Evolutionary conservation across 2,329 filamentous ascomycete genomes (phyloP), one percentile per base, ranked within the genome.

Genomic region (Nothophoma quercina): DNA sequence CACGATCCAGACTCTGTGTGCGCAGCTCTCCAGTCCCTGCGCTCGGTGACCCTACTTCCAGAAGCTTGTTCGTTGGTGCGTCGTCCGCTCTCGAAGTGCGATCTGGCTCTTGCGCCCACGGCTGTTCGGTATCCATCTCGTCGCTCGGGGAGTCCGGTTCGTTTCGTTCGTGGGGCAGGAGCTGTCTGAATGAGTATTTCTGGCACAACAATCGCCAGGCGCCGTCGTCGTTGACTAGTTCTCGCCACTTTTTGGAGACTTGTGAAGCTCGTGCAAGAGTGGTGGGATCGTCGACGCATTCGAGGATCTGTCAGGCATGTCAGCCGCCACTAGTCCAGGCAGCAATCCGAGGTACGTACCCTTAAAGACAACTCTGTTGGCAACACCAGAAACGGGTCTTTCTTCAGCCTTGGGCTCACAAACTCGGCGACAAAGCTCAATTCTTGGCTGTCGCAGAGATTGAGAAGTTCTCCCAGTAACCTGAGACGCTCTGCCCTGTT

Each of bases 131-230:
- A 18, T 64, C 66, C 60, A 61, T 65, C 15, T 70, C 67, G 54
- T 71, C 68, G 23, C 38, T 58, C 13, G 59, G 53, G 38, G 69
- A 64, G 41, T 64, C 58, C 28, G 64, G 61, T 32, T 69, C 62
- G 51, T 52, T 67, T n/a, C 60, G 53, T 33, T 73, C 70, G 46
- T 79, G 76, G 58, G 81, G 74, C 75, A 82, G 81, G 42, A 83
- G 71, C 43, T 81, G 75, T 40, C 84, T 86, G 74, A 96, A 99
- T 56, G 95, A 92, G 73, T 96, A 93, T 76, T 96, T 97, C 60
- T 96, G 91, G 72, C 93, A 98, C 16, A 99, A 83, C 56, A 95
- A 91, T 79, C 96, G 97, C 95, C 95, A 99, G 1, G 95, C 96
- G 77, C 97, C 93, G 74, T 99, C 95, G 73, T 99, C 95, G 70